phyloP scores from a whole-genome alignment of 2,329 filamentous ascomycete genomes.

The Arthrinium phaeospermum region DNA sequence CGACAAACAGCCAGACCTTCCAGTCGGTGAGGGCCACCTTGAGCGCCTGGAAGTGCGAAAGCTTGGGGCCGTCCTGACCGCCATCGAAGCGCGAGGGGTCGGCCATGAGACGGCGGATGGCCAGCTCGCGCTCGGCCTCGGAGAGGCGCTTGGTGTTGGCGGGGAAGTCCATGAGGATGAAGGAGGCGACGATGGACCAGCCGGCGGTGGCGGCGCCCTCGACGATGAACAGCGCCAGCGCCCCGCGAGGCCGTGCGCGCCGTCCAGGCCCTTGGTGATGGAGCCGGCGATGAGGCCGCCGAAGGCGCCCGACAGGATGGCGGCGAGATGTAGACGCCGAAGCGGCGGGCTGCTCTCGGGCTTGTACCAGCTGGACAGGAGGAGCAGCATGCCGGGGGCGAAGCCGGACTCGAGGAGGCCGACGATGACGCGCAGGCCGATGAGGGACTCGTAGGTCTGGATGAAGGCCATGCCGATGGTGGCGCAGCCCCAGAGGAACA shows the following conservation, averaged over 20 bases:
- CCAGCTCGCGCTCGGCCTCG: slow-evolving; percentile 9
- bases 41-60: slow-evolving; percentile 30
- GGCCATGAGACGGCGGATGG: slow-evolving; percentile 40
- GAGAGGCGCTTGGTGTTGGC: slow-evolving; percentile 40
- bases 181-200: slow-evolving; percentile 60
- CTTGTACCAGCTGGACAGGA: slow-evolving; percentile 72
- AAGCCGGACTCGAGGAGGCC: slow-evolving; percentile 57
- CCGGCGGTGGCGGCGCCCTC: slow-evolving; percentile 71
- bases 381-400: slow-evolving; percentile 63
- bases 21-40: slow-evolving; percentile 43
- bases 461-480: slow-evolving; percentile 39
- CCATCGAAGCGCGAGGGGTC: slow-evolving; percentile 64
- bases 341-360: slow-evolving; percentile 40
- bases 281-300: slow-evolving; percentile 66
- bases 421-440: slow-evolving; percentile 51
- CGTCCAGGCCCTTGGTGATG: slow-evolving; percentile 58
- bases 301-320: slow-evolving; percentile 71
- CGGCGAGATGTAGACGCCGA: slow-evolving; percentile 74
- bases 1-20: slow-evolving; percentile 46
- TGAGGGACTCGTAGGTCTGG: slow-evolving; percentile 34
- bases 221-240: slow-evolving; percentile 62
- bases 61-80: slow-evolving; percentile 67
- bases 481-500: slow-evolving; percentile 53
- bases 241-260: slow-evolving; percentile 53
- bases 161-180: slow-evolving; percentile 73